Conservation (phyloP, 345 rosid genomes). For the Turritis glabra region DNA sequence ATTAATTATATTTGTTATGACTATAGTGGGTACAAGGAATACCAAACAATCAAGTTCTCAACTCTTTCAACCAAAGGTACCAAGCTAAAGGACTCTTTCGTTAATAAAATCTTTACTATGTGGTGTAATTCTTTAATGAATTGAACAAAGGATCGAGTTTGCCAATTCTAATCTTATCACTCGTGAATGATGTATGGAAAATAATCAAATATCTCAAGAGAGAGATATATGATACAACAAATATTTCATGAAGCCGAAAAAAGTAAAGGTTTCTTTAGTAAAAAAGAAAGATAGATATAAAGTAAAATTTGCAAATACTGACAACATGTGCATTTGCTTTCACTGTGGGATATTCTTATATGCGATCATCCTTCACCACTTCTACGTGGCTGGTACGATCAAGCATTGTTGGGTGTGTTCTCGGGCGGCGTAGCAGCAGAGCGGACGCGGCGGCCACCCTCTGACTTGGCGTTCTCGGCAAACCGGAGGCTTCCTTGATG, state of each 20-base stretch:
- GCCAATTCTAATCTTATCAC: not conserved
- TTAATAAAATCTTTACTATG: not conserved
- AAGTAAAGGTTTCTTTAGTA: not conserved
- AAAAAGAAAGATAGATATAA: not conserved
- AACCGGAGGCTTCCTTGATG: slow-evolving; percentile 57
- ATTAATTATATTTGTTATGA: too few relatives aligned
- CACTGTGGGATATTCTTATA: not conserved
- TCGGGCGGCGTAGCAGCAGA: slow-evolving; percentile 23
- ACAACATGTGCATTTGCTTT: slow-evolving; percentile 3
- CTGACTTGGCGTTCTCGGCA: slow-evolving; percentile 55
- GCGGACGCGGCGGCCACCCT: slow-evolving; percentile 48
- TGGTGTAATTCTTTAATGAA: not conserved
- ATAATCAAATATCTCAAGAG: not conserved
- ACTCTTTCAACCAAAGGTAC: too few relatives aligned
- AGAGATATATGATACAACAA: not conserved
- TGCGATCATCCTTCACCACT: not conserved
- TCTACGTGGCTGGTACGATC: slow-evolving; percentile 1
- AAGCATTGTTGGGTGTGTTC: slow-evolving; percentile 32
- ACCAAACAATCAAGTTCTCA: too few relatives aligned
- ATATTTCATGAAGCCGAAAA: not conserved
- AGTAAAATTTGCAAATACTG: not conserved
- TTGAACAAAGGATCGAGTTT: not conserved
- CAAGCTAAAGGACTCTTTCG: too few relatives aligned
- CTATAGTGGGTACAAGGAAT: too few relatives aligned
- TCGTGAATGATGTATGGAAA: not conserved